A percentile compares a stretch with the other conserved stretches of the same genome.
phyloP scores from a whole-genome alignment of 176 grass and related monocot genomes.

The Phoenix roebelenii region DNA sequence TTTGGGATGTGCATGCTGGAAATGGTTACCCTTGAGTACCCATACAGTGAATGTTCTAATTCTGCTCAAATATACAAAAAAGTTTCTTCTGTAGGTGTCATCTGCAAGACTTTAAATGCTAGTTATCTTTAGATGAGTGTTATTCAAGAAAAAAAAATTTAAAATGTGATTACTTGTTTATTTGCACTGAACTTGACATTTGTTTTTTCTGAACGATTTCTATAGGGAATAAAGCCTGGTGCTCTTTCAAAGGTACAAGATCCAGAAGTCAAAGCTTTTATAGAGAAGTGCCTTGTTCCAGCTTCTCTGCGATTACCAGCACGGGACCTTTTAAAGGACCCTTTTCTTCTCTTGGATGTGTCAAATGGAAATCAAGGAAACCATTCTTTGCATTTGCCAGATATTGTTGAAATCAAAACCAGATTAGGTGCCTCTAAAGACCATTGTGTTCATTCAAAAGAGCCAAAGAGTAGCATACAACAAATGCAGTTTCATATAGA shows the following conservation, averaged over 20 bases:
- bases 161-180: too few relatives aligned
- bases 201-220: conserved; percentile 2
- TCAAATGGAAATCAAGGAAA: not conserved
- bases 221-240: conserved; percentile 42
- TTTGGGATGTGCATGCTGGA: conserved; percentile 63
- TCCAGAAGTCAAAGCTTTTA: conserved; percentile 38
- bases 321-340: conserved; percentile 30
- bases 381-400: not conserved
- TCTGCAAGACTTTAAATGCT: not conserved
- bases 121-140: too few relatives aligned
- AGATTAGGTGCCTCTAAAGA: not conserved
- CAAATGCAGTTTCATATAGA: not conserved
- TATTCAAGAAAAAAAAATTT: too few relatives aligned
- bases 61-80: conserved; percentile 44
- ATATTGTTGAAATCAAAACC: not conserved
- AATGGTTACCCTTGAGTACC: conserved; percentile 49
- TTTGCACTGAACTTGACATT: not conserved
- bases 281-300: conserved; percentile 41
- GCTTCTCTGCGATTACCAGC: conserved; percentile 16
- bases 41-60: conserved; percentile 40
- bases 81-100: conserved; percentile 32
- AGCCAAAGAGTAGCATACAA: not conserved
- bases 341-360: conserved; percentile 28
- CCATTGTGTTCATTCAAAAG: not conserved
- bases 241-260: conserved; percentile 37